Evolutionary conservation across 495 filamentous ascomycete genomes (phyloP).

Genomic region (Zalerion maritima): DNA sequence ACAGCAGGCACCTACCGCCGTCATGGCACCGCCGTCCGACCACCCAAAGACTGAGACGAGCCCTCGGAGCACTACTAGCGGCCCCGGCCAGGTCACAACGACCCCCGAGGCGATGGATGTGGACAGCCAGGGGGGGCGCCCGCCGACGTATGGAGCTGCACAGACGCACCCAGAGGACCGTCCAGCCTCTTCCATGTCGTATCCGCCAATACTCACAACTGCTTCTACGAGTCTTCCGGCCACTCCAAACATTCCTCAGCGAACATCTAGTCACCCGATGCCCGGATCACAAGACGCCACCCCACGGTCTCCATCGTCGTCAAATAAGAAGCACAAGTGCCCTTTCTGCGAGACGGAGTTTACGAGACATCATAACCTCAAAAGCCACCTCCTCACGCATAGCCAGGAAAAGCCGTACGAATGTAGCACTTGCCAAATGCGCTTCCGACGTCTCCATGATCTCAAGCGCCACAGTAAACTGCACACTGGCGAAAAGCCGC

Average conservation of each 20-base stretch:
- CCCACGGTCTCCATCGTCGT: slow-evolving; percentile 48
- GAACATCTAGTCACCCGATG: slow-evolving; percentile 66
- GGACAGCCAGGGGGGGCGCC: slow-evolving; percentile 21
- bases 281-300: slow-evolving; percentile 44
- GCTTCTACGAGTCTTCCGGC: slow-evolving; percentile 21
- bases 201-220: slow-evolving; percentile 25
- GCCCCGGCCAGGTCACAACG: slow-evolving; percentile 20
- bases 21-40: slow-evolving; percentile 2
- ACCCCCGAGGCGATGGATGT: slow-evolving; percentile 30
- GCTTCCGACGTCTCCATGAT: slow-evolving; percentile 87
- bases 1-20: slow-evolving; percentile 28
- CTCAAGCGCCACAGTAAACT: slow-evolving; percentile 92
- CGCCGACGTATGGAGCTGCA: slow-evolving; percentile 19
- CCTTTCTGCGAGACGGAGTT: slow-evolving; percentile 94
- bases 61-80: slow-evolving; percentile 24
- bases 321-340: slow-evolving; percentile 82
- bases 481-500: slow-evolving; percentile 90
- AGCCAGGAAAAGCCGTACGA: slow-evolving; percentile 97
- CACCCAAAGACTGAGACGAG: slow-evolving; percentile 23
- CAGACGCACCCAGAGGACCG: slow-evolving; percentile 32
- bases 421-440: slow-evolving; percentile 74
- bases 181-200: slow-evolving; percentile 25
- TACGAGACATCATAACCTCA: slow-evolving; percentile 96
- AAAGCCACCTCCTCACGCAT: slow-evolving; percentile 93
- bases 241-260: slow-evolving; percentile 32